Percentiles rank a stretch among this genome's conserved stretches.
phyloP scores from a whole-genome alignment of 2,329 filamentous ascomycete species.

The Pseudomassariella vexata region DNA sequence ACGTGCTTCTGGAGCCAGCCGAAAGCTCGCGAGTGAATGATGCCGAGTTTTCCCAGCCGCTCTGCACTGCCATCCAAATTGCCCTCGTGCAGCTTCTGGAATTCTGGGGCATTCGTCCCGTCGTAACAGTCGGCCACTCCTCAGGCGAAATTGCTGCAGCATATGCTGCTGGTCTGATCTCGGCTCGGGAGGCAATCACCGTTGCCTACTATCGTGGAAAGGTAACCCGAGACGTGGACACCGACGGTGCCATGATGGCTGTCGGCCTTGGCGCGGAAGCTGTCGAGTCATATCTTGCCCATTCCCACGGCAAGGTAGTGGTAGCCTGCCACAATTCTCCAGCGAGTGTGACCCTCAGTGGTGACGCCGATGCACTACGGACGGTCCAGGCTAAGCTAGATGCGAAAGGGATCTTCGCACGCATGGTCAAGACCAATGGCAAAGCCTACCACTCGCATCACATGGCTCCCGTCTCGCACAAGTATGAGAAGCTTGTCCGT shows the following conservation, averaged over 20 bases:
- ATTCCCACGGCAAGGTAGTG: constrained; percentile 30
- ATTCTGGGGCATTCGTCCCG: constrained; percentile 22
- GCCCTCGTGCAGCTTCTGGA: constrained; percentile 30
- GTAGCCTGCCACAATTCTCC: constrained; percentile 33
- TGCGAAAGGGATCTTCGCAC: constrained; percentile 39
- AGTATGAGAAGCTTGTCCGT: constrained; percentile 4
- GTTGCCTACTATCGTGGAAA: constrained; percentile 18
- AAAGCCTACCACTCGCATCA: constrained; percentile 34
- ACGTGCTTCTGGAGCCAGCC: background rate
- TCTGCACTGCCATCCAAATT: constrained; percentile 36
- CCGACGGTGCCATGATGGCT: constrained; percentile 23
- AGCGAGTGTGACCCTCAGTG: constrained; percentile 42
- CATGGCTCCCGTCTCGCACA: constrained; percentile 10
- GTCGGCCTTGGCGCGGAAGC: constrained; percentile 21
- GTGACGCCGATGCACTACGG: constrained; percentile 35
- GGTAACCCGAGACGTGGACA: constrained; percentile 7
- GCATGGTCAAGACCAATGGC: constrained; percentile 36
- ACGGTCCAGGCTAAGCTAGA: constrained; percentile 31
- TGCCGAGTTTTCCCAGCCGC: constrained; percentile 13
- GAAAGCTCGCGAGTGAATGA: constrained; percentile 1
- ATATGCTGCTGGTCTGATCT: constrained; percentile 22
- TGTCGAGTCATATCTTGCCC: constrained; percentile 21
- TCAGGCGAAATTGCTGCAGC: constrained; percentile 35
- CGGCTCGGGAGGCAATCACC: constrained; percentile 18
- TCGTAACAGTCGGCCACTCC: constrained; percentile 27